Base-by-base conservation (phyloP, 306 rosid genomes). In the Fragaria ananassa region DNA sequence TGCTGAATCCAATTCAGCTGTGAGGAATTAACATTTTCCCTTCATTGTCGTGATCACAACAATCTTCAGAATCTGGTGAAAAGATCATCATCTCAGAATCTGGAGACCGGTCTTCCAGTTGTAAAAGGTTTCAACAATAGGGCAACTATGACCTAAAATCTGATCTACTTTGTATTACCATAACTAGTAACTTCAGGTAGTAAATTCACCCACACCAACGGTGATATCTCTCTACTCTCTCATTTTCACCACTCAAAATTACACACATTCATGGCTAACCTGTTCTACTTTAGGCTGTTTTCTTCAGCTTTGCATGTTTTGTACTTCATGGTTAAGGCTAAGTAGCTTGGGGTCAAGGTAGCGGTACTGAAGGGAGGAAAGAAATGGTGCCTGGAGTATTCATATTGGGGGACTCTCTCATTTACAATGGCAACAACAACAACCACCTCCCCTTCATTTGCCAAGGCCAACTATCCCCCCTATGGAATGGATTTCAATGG, bases 351-450 rank as follows among this genome's bases (percentile, higher is more conserved):
- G 86, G 89, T 54, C 98, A 87, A 83, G 74, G 44, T 8, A 61
- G 63, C 31, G 77, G 29, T 10, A 64, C 53, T 74, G 60, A 49
- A 10, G 56, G 60, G 29, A 69, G 83, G 18, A 27, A 74, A 35
- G 91, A 86, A 74, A 50, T 81, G 89, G 96, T 92, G 56, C 98
- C 97, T 2, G 98, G 96, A 68, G 84, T 95, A 93, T 92, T 95
- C 85, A 58, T 95, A 42, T 95, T 95, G 50, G 98, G 97, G 68
- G 98, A 95, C 86, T 90, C 97, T 50, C 93, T 95, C 46, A 89
- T 92, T 57, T 96, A 95, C 84, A 92, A 89, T 82, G 98, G 98
- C 58, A 95, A 95, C 80, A 95, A 95, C 83, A 95, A 95, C 75
- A 75, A 92, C 69, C 84, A 92, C 69, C 84, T 95, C 35, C 50